These are phyloP conservation scores for Panicum virgatum DNA, from an alignment of 202 grass and related monocot species.

Conservation along the genomic window DNA sequence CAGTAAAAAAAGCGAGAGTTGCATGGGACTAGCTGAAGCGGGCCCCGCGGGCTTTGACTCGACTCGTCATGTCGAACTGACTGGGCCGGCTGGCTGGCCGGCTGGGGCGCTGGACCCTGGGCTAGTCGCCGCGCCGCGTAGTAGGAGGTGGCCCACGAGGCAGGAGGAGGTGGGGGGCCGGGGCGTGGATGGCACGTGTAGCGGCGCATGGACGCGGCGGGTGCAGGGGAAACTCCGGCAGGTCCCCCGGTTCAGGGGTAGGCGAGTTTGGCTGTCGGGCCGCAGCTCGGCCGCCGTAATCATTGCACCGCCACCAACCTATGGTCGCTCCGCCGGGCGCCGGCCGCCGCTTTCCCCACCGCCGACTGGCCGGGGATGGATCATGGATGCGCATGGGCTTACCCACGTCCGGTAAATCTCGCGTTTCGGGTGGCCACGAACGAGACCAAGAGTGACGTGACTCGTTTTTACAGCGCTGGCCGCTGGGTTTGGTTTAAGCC, in stretches of 20 bases:
- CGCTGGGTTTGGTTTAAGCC: not conserved
- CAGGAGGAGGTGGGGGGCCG: not conserved
- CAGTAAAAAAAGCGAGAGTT: no score
- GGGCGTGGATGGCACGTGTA: constrained; percentile 35
- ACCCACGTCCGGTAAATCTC: not conserved
- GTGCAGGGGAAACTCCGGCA: constrained; percentile 73
- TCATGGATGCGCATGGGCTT: constrained; percentile 3
- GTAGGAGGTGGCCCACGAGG: constrained; percentile 1
- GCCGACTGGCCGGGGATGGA: not conserved
- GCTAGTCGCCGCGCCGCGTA: not conserved
- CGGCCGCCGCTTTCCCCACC: not conserved
- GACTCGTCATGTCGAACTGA: constrained; percentile 64
- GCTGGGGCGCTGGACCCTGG: not conserved
- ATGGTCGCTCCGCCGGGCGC: no score
- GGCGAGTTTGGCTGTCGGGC: constrained; percentile 55
- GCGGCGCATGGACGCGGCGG: constrained; percentile 30
- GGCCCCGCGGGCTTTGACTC: constrained; percentile 47
- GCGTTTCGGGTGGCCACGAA: not conserved
- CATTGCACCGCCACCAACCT: constrained; percentile 39
- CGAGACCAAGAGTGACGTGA: not conserved
- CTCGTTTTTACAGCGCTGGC: not conserved
- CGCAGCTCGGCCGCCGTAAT: constrained; percentile 56
- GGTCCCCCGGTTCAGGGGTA: constrained; percentile 74
- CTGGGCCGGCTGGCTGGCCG: not conserved
- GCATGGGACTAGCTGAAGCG: not conserved